Conservation (phyloP, 441 rosid genomes). For the Jatropha multifida region DNA sequence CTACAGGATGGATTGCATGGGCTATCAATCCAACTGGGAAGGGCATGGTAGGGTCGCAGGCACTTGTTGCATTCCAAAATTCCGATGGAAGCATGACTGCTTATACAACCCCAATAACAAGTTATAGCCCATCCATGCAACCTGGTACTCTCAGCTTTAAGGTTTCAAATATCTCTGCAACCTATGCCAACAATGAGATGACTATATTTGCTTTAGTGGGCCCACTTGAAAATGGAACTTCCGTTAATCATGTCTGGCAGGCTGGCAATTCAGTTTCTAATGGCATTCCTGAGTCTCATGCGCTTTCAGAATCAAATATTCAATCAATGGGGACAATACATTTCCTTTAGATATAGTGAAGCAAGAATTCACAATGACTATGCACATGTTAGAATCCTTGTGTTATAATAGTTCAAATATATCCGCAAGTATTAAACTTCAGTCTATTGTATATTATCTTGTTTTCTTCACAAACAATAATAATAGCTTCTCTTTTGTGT, state of each 20-base stretch:
- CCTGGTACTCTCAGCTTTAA: constrained; percentile 42
- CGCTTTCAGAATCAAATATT: constrained; percentile 24
- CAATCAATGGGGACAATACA: constrained; percentile 30
- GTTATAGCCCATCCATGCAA: constrained; percentile 9
- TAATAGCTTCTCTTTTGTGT: not conserved
- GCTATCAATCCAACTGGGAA: constrained; percentile 56
- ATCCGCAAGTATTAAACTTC: not conserved
- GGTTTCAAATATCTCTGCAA: constrained; percentile 43
- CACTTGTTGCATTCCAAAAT: constrained; percentile 54
- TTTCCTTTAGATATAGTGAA: constrained; percentile 27
- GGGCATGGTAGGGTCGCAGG: constrained; percentile 56
- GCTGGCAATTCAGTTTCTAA: constrained; percentile 31
- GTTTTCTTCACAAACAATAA: not conserved
- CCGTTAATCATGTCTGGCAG: constrained; percentile 41
- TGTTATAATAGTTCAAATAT: not conserved
- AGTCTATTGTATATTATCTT: not conserved
- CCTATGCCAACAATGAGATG: constrained; percentile 35
- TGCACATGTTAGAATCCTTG: not conserved
- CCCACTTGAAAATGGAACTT: constrained; percentile 18
- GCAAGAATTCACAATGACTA: constrained; percentile 15
- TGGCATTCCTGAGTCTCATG: constrained; percentile 20
- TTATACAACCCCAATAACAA: constrained; percentile 38
- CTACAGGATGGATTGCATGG: constrained; percentile 60
- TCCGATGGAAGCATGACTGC: constrained; percentile 41
- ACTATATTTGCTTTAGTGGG: constrained; percentile 52